Conservation (phyloP, 78 protist species). For the slime mould (Dictyostelium discoideum) region DNA sequence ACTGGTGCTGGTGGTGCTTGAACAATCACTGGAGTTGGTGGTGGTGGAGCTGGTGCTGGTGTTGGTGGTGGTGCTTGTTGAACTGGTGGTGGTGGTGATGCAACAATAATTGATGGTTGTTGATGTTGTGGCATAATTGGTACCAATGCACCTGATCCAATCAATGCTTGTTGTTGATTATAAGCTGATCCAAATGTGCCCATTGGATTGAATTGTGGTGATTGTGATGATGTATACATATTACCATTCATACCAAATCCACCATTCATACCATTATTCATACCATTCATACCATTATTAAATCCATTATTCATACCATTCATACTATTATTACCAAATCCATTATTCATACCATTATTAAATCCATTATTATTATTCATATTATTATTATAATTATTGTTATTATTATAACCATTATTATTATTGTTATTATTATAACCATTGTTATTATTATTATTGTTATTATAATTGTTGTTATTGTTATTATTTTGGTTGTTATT, state of each 20-base stretch:
- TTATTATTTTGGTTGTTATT: conserved; percentile 7
- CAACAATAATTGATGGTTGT: conserved; percentile 8
- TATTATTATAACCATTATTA: neutral
- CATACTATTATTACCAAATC: conserved; percentile 18
- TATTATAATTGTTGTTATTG: neutral
- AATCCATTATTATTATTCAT: neutral
- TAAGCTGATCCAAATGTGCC: conserved; percentile 43
- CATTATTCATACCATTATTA: neutral
- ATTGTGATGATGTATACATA: neutral
- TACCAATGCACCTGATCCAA: conserved; percentile 48
- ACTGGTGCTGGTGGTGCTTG: conserved; percentile 11
- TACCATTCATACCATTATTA: neutral
- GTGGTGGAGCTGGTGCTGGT: conserved; percentile 60
- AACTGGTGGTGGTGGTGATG: conserved; percentile 4
- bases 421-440: neutral
- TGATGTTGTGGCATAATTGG: conserved; percentile 50
- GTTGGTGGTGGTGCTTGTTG: conserved; percentile 37
- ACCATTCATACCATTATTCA: conserved; percentile 4
- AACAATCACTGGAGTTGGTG: conserved; percentile 25
- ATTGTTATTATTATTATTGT: neutral
- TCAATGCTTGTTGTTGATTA: conserved; percentile 4
- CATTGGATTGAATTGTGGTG: neutral
- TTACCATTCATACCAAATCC: neutral
- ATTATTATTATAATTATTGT: neutral
- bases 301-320: conserved; percentile 12